A percentile compares a stretch with the other conserved stretches of the same genome.
These are phyloP conservation scores for Zostera marina DNA, from an alignment of 116 monocot species.

Conservation along the genomic window DNA sequence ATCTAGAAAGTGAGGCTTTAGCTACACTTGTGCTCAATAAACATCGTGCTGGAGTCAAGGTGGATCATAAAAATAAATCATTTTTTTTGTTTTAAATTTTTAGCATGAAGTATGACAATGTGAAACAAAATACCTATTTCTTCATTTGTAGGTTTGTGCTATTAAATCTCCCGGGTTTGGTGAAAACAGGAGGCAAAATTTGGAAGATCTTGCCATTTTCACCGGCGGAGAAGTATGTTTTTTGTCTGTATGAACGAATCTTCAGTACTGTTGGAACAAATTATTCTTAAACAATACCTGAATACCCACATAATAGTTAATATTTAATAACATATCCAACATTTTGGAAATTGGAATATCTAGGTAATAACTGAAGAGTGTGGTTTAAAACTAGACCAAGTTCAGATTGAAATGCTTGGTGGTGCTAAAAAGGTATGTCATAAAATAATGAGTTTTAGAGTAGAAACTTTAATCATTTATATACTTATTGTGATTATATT, in stretches of 20 bases:
- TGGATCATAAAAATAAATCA: conserved; percentile 4
- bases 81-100: neutral
- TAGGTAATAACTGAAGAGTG: conserved; percentile 75
- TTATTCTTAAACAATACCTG: neutral
- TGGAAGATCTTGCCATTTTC: conserved; percentile 88
- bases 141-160: conserved; percentile 56
- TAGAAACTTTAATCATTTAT: neutral
- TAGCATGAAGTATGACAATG: neutral
- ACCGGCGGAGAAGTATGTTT: conserved; percentile 65
- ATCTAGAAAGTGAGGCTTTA: conserved; percentile 70
- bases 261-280: neutral
- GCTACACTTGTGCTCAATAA: conserved; percentile 71
- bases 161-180: conserved; percentile 97
- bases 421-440: conserved; percentile 71
- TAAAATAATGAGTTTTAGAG: neutral
- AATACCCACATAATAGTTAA: too few relatives aligned
- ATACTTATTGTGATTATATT: neutral
- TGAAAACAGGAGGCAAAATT: conserved; percentile 71
- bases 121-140: neutral
- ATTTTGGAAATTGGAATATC: neutral
- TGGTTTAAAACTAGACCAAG: conserved; percentile 56
- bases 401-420: conserved; percentile 77
- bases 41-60: conserved; percentile 73
- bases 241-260: neutral
- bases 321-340: conserved; percentile 1